phyloP scores from a whole-genome alignment of 2,329 filamentous ascomycete genomes.

The Aspergillus felis region DNA sequence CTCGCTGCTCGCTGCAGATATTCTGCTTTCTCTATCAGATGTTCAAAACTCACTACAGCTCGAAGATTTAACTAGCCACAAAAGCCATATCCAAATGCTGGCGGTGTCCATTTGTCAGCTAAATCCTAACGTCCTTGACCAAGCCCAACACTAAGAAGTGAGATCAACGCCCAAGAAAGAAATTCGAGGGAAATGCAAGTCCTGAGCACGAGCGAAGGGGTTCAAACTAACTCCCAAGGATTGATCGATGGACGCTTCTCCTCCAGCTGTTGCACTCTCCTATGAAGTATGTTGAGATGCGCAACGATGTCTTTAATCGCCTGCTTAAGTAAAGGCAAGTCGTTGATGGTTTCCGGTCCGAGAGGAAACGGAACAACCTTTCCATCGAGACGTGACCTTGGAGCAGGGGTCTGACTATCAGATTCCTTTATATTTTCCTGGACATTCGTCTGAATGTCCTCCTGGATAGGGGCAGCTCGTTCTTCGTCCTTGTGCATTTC shows the following conservation, averaged over 20 bases:
- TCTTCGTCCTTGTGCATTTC: neutral
- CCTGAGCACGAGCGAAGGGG: neutral
- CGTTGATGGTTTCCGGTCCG: constrained; percentile 5
- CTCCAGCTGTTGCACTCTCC: neutral
- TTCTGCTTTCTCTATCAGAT: neutral
- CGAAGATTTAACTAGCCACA: neutral
- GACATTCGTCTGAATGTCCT: neutral
- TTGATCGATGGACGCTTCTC: neutral
- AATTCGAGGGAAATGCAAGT: neutral
- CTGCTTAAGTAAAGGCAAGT: constrained; percentile 2
- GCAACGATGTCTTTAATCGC: neutral
- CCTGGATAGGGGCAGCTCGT: neutral
- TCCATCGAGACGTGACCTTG: constrained; percentile 1
- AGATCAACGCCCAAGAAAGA: neutral
- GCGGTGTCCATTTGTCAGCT: too few relatives aligned
- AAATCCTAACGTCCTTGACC: too few relatives aligned
- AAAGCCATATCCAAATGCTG: neutral
- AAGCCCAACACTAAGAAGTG: too few relatives aligned
- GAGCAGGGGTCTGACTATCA: neutral
- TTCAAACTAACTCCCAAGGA: neutral
- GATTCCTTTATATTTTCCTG: neutral
- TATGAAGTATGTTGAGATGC: neutral
- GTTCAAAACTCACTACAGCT: neutral
- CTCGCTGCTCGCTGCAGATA: neutral
- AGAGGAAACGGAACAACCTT: constrained; percentile 9